Evolutionary conservation across 805 yeast species (phyloP).

Genomic region (Torulaspora microellipsoides): DNA sequence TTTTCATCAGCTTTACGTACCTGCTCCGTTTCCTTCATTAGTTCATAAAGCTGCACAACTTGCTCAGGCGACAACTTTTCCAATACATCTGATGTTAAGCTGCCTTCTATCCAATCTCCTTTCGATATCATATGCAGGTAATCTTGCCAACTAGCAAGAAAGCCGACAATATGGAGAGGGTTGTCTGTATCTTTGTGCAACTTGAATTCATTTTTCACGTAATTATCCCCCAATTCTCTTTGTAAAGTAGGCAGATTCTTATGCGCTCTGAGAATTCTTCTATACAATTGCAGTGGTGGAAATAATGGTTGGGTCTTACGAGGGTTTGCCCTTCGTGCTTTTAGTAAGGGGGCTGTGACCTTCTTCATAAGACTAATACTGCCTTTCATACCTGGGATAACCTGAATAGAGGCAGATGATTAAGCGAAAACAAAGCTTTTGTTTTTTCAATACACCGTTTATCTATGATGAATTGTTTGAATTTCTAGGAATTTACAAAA

Average conservation of each 20-base stretch:
- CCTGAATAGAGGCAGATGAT: too few species aligned
- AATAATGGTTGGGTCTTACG: slow-evolving; percentile 46
- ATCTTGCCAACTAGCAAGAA: slow-evolving; percentile 91
- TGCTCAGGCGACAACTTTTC: slow-evolving; percentile 90
- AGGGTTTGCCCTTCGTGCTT: slow-evolving; percentile 10
- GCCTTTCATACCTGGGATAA: too few species aligned
- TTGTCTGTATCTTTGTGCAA: slow-evolving; percentile 78
- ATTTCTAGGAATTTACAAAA: too few species aligned
- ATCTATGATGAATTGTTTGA: too few species aligned
- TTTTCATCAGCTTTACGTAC: slow-evolving; percentile 8
- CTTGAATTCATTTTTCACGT: slow-evolving; percentile 84
- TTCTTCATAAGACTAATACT: slow-evolving; percentile 1
- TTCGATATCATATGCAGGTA: slow-evolving; percentile 57
- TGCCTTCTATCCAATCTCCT: slow-evolving; percentile 60
- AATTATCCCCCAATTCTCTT: slow-evolving; percentile 79
- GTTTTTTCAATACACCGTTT: too few species aligned
- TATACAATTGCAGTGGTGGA: slow-evolving; percentile 78
- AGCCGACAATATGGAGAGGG: slow-evolving; percentile 91
- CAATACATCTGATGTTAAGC: slow-evolving; percentile 58
- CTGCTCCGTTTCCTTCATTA: slow-evolving; percentile 66
- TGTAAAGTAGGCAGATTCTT: slow-evolving; percentile 58
- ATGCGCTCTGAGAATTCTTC: slow-evolving; percentile 82
- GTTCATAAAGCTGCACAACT: slow-evolving; percentile 71
- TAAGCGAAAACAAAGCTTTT: too few species aligned
- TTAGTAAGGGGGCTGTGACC: slow-evolving; percentile 8